Percentiles rank a stretch among this genome's conserved stretches.
These are phyloP conservation scores for Pseudoturritis turrita DNA, from an alignment of 345 rosid genomes.

Conservation along the genomic window DNA sequence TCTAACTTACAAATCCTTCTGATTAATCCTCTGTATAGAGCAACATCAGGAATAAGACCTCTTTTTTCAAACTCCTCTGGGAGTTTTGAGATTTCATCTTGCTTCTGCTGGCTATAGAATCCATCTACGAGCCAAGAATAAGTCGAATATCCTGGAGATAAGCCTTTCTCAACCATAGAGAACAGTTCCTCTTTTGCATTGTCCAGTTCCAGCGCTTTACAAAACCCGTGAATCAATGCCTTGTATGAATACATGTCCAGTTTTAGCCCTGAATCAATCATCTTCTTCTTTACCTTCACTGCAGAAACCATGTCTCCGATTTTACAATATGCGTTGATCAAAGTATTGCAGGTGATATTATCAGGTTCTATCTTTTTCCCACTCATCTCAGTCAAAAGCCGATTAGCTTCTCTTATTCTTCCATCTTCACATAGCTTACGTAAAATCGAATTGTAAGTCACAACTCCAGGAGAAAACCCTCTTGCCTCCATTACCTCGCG, in stretches of 20 bases:
- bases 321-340: conserved; percentile 88
- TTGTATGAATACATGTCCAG: conserved; percentile 64
- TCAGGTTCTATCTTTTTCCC: conserved; percentile 74
- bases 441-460: conserved; percentile 72
- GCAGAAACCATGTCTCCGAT: conserved; percentile 78
- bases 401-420: conserved; percentile 75
- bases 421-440: conserved; percentile 81
- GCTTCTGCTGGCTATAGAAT: conserved; percentile 48
- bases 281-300: conserved; percentile 72
- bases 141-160: conserved; percentile 68
- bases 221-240: conserved; percentile 83
- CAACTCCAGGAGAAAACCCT: conserved; percentile 67
- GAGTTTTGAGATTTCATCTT: conserved; percentile 45
- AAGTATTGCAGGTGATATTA: conserved; percentile 78
- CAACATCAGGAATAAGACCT: conserved; percentile 52
- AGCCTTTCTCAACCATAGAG: conserved; percentile 66
- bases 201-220: conserved; percentile 61
- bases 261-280: conserved; percentile 72
- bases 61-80: conserved; percentile 53
- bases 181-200: conserved; percentile 68
- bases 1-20: conserved; percentile 74
- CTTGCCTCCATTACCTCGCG: conserved; percentile 62
- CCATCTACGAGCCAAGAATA: conserved; percentile 87
- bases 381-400: conserved; percentile 72
- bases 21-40: conserved; percentile 78